A percentile compares a stretch with the other conserved stretches of the same genome.
Evolutionary conservation across 306 rosid species (phyloP).

Genomic region (Pyrus pyrifolia): DNA sequence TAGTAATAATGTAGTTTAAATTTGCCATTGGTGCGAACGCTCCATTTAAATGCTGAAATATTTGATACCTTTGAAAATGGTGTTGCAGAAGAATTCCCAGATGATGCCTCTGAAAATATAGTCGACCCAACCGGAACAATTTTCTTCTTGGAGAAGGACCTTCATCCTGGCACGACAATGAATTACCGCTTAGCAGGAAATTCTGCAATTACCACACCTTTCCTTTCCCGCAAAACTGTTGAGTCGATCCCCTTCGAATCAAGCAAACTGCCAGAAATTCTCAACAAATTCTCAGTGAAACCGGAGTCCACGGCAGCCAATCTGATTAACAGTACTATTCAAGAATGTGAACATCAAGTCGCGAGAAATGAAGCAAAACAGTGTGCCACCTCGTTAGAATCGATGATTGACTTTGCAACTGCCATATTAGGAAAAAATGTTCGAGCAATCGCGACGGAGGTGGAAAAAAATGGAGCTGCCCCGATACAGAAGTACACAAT

Average conservation of each 20-base stretch:
- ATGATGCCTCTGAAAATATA: neutral
- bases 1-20: no score
- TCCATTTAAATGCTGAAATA: no score
- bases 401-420: constrained; percentile 28
- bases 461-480: constrained; percentile 18
- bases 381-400: constrained; percentile 68
- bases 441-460: constrained; percentile 40
- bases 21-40: no score
- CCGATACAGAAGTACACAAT: constrained; percentile 28
- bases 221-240: constrained; percentile 36
- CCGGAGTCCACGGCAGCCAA: constrained; percentile 31
- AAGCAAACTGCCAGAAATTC: no score
- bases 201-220: constrained; percentile 14
- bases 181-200: constrained; percentile 28
- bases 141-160: constrained; percentile 55
- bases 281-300: neutral
- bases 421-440: constrained; percentile 29
- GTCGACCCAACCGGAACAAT: neutral
- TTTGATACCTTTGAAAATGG: no score
- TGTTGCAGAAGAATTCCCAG: neutral
- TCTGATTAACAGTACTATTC: constrained; percentile 29
- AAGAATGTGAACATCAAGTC: constrained; percentile 36
- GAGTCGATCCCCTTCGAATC: constrained; percentile 49
- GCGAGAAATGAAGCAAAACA: constrained; percentile 42
- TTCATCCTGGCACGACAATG: constrained; percentile 26